Evolutionary conservation across 345 rosid species (phyloP).

Genomic region (Hibiscus syriacus): DNA sequence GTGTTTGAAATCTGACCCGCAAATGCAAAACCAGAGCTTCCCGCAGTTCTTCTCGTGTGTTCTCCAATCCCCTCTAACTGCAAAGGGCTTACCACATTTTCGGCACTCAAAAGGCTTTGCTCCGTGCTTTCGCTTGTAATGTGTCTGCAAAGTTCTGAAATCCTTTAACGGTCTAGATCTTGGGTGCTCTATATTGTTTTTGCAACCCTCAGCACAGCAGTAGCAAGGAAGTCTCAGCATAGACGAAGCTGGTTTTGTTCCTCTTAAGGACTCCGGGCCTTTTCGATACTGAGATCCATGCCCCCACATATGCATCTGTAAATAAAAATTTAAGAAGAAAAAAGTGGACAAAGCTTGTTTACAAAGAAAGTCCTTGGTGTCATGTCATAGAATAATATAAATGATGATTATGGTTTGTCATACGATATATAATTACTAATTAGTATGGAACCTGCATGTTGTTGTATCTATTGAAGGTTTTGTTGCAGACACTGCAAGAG

Average conservation of each 20-base stretch:
- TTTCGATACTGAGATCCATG: slow-evolving; percentile 87
- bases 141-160: slow-evolving; percentile 89
- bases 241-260: slow-evolving; percentile 55
- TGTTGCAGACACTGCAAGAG: slow-evolving; percentile 83
- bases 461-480: slow-evolving; percentile 81
- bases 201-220: slow-evolving; percentile 77
- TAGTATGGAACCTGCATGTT: slow-evolving; percentile 73
- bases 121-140: slow-evolving; percentile 81
- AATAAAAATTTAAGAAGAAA: slow-evolving; percentile 17
- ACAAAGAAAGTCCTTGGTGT: too few relatives aligned
- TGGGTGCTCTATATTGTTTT: slow-evolving; percentile 80
- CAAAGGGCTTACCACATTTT: slow-evolving; percentile 51
- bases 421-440: neutral
- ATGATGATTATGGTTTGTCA: neutral
- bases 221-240: slow-evolving; percentile 75
- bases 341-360: too few relatives aligned
- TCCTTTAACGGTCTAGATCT: slow-evolving; percentile 79
- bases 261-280: slow-evolving; percentile 74
- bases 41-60: slow-evolving; percentile 73
- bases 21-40: slow-evolving; percentile 55
- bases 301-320: slow-evolving; percentile 99
- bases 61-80: slow-evolving; percentile 65
- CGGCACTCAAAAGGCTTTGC: slow-evolving; percentile 56
- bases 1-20: slow-evolving; percentile 71
- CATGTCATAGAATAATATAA: too few relatives aligned